Base-by-base conservation (phyloP, 2,329 filamentous ascomycete species). In the Colletotrichum spinosum region DNA sequence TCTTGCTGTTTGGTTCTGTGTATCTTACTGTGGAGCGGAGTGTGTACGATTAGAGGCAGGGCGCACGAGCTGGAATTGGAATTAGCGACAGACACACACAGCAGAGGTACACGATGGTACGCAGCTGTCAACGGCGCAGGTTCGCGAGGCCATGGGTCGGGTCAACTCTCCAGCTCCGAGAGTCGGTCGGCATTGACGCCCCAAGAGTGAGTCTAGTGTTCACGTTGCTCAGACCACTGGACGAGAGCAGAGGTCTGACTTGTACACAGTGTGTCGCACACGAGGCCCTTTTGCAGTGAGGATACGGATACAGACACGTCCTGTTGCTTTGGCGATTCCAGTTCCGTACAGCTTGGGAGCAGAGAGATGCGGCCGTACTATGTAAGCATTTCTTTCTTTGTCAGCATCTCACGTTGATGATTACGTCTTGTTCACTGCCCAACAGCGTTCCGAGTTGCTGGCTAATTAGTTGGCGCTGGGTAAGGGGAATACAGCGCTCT, bases 201-300 rank as follows among this genome's bases (percentile, higher is more conserved):
- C 42, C 11, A 25, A 13, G 53, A 33, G 52, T 55, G 39, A 44
- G 52, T 35, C 25, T 55, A 55, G 41, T 15, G 4, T n/a, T 55
- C 42, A 38, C 41, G 53, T 50, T 41, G 52, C 39, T 45, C 38
- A n/a, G 13, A 33, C 49, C 50, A 55, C 50, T 37, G 51, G 35
- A 8, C 55, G 37, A 46, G 13, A 11, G 44, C 25, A 25, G 25
- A 25, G 25, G 5, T 25, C 38, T 52, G 12, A 33, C 17, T 11
- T 64, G 55, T 60, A 64, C 42, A 64, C 60, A 64, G 60, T 64
- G 60, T 44, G 42, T 39, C 42, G 13, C 42, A 13, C 5, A 17
- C 17, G 17, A 17, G 17, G 17, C 17, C 17, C 17, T 17, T 17
- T 17, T 17, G 17, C 17, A 17, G 17, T 17, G 3, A 11, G 8